These are phyloP conservation scores for Adansonia digitata DNA, from an alignment of 345 rosid species.

Conservation along the genomic window DNA sequence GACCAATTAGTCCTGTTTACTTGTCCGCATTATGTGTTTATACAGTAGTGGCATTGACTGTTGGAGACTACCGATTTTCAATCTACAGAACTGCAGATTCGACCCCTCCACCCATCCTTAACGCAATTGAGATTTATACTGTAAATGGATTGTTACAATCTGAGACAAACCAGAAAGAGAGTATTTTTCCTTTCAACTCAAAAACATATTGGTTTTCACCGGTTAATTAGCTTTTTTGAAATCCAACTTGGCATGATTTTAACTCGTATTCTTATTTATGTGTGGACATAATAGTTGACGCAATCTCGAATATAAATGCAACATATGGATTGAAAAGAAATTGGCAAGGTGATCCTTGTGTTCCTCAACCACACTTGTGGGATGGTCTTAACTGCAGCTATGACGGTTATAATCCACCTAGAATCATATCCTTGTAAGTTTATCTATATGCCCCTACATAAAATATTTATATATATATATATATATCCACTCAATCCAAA, in stretches of 20 bases:
- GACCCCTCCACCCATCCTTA: conserved; percentile 52
- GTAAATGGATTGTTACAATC: conserved; percentile 20
- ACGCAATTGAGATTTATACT: conserved; percentile 46
- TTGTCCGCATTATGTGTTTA: conserved; percentile 20
- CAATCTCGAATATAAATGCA: conserved; percentile 28
- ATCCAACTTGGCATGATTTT: neutral
- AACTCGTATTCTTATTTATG: neutral
- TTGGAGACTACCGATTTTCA: conserved; percentile 4
- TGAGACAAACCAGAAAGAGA: conserved; percentile 31
- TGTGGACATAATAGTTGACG: conserved; percentile 20
- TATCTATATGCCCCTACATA: neutral
- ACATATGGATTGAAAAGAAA: conserved; percentile 19
- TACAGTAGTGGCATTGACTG: conserved; percentile 11
- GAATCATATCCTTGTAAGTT: conserved; percentile 30
- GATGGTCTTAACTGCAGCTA: conserved; percentile 29
- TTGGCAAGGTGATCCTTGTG: conserved; percentile 50
- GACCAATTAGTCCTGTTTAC: conserved; percentile 28
- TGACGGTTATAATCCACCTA: conserved; percentile 4
- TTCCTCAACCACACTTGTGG: conserved; percentile 26
- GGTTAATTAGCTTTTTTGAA: neutral
- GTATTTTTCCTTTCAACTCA: no score
- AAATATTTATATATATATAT: neutral
- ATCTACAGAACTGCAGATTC: conserved; percentile 25
- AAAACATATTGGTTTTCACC: neutral
- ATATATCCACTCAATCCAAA: neutral